These are phyloP conservation scores for Monilinia fructigena DNA, from an alignment of 2,329 filamentous ascomycete species.

Conservation along the genomic window DNA sequence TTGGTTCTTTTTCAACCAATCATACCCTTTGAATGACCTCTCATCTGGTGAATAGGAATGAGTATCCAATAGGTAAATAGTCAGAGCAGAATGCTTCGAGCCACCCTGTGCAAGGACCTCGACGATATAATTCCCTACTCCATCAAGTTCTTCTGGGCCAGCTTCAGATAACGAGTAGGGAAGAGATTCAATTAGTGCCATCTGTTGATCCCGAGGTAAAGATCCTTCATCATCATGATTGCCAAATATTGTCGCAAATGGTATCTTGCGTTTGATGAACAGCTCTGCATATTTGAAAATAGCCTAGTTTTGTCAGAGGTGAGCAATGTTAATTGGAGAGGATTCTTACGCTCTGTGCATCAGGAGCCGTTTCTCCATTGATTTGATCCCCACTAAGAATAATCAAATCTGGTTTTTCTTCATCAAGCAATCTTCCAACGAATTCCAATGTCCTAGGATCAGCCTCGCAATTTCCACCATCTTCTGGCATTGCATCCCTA, in stretches of 20 bases:
- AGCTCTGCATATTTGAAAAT: slow-evolving; percentile 91
- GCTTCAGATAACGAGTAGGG: slow-evolving; percentile 86
- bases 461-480: slow-evolving; percentile 80
- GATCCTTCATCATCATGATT: slow-evolving; percentile 92
- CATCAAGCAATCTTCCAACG: slow-evolving; percentile 76
- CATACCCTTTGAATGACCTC: slow-evolving; percentile 84
- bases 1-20: slow-evolving; percentile 93
- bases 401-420: slow-evolving; percentile 91
- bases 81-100: slow-evolving; percentile 84
- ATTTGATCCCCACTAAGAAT: slow-evolving; percentile 92
- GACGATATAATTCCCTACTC: slow-evolving; percentile 91
- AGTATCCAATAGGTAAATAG: slow-evolving; percentile 91
- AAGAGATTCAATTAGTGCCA: slow-evolving; percentile 81
- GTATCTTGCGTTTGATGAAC: slow-evolving; percentile 82
- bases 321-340: neutral
- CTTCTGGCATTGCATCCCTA: slow-evolving; percentile 78
- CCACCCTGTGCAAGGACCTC: slow-evolving; percentile 80
- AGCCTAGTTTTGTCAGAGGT: slow-evolving; percentile 50
- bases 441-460: slow-evolving; percentile 92
- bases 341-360: slow-evolving; percentile 74
- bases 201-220: slow-evolving; percentile 72
- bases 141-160: slow-evolving; percentile 80
- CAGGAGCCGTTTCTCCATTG: slow-evolving; percentile 88
- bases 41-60: slow-evolving; percentile 92
- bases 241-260: slow-evolving; percentile 91